phyloP scores from a whole-genome alignment of 2,329 filamentous ascomycete genomes.

The Beauveria caledonica region DNA sequence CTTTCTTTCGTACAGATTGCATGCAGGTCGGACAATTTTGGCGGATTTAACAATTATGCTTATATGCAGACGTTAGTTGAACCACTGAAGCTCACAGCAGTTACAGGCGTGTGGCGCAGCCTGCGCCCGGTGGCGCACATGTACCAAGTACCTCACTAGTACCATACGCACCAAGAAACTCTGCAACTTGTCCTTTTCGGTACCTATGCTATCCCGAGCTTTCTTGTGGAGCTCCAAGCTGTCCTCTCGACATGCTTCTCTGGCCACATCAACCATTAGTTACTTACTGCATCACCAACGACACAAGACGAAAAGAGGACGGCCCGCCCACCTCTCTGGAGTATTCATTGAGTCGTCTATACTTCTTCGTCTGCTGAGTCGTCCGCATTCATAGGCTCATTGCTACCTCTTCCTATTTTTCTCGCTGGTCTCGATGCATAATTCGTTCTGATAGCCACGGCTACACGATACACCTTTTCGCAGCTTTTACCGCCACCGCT shows the following conservation, averaged over 20 bases:
- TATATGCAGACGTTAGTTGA: neutral
- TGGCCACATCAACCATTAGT: slow-evolving; percentile 12
- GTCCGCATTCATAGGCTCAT: neutral
- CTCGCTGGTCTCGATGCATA: neutral
- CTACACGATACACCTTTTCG: neutral
- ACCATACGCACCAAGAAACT: neutral
- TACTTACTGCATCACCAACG: neutral
- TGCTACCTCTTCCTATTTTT: neutral
- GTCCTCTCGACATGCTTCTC: slow-evolving; percentile 3
- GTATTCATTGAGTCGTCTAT: neutral
- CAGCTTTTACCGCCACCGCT: neutral
- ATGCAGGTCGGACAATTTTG: no score
- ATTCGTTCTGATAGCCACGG: neutral
- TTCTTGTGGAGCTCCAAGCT: neutral
- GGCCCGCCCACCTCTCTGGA: neutral
- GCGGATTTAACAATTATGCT: no score
- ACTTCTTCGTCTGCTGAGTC: neutral
- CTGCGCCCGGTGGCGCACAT: no score
- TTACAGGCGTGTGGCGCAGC: neutral
- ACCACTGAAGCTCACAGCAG: neutral
- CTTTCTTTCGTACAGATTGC: no score
- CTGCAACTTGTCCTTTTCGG: slow-evolving; percentile 30
- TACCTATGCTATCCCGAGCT: neutral
- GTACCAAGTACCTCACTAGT: slow-evolving; percentile 5
- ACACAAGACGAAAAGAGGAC: neutral